Base-by-base conservation (phyloP, 2,329 filamentous ascomycete genomes). In the Colletotrichum sp. region DNA sequence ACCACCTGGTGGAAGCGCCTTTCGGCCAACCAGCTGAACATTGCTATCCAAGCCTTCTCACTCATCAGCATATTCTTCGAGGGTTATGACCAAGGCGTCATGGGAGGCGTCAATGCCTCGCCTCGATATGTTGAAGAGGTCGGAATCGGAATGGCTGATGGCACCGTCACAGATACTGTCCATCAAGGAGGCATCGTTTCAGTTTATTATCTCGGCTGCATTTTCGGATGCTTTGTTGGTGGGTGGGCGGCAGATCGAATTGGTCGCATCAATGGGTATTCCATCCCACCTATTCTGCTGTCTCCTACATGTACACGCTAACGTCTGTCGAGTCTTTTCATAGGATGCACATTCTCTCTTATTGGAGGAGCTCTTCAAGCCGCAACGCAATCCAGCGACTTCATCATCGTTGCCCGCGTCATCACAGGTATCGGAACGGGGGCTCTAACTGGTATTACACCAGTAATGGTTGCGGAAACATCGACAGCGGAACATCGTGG, bases 31-130 rank as follows among this genome's bases (percentile, higher is more conserved):
- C 83, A 87, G 76, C 83, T 88, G 69, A 88, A 87, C 77, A 24
- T 85, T 7, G 82, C 84, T 48, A 80, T 82, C 76, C 81, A 82
- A 75, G 67, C 72, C 57, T 81, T 83, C 66, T 81, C 81, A 2
- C 78, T 82, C 32, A 80, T 81, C 75, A 81, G 79, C 76, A 81
- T 80, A 30, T 80, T 86, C 78, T 86, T 85, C 77, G 81, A 84
- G 83, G 89, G 89, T 24, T 91, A 90, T 81, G 87, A 90, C 74
- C 89, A 90, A 78, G 89, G 89, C 68, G 88, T 90, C n/a, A 87
- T 89, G 84, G 88, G 89, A 65, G 86, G 86, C 55, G 87, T 90
- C 65, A 90, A 88, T 74, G 80, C 80, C 10, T 83, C 85, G 14
- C 85, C 85, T 2, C 79, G 82, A 65, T 88, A 86, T 79, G 83